Base-by-base conservation (phyloP, 257 asterid species). In the Anisodus tanguticus region DNA sequence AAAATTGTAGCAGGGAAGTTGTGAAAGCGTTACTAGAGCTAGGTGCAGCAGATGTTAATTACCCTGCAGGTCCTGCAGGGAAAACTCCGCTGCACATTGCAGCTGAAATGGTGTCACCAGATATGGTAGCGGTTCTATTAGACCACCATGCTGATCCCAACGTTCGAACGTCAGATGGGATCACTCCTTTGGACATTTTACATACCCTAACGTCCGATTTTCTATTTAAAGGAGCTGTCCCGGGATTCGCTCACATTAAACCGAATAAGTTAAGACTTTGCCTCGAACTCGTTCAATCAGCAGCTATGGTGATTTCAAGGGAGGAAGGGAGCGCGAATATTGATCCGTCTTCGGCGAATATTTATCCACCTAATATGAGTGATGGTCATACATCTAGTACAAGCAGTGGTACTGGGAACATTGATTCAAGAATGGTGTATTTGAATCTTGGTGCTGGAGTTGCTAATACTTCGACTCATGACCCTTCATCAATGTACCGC, bases 61-160 rank as follows among this genome's bases (percentile, higher is more conserved):
- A 81, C 87, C 98, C 96, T 0, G 98, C 97, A 1, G 99, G 98
- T 0, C 98, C 98, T 0, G 92, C 97, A 1, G 96, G 98, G 19
- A 92, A 92, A 80, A 91, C 95, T 26, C 95, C 99, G 12, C 98
- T 95, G 10, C 99, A 95, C 83, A 69, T 94, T 3, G 97, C 97
- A 0, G 94, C 99, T 0, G 99, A 95, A 85, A 95, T 95, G 99
- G 99, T 95, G 66, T 95, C 99, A 1, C 97, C 99, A 10, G 99
- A 95, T 86, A 95, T 95, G 99, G 98, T 95, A 54, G 95, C 99
- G 1, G 99, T 95, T 47, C 89, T 95, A 9, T 91, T 95, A 5
- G 99, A 95, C 89, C 99, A 95, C 88, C 99, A 95, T 76, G 99
- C 99, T 4, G 97, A 95, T 57, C 99, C 99, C 0, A 93, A 91